Evolutionary conservation across 352 stramenopile genomes (phyloP), one percentile per base, ranked within the genome.

Genomic region (Thalassiosira delicatula): DNA sequence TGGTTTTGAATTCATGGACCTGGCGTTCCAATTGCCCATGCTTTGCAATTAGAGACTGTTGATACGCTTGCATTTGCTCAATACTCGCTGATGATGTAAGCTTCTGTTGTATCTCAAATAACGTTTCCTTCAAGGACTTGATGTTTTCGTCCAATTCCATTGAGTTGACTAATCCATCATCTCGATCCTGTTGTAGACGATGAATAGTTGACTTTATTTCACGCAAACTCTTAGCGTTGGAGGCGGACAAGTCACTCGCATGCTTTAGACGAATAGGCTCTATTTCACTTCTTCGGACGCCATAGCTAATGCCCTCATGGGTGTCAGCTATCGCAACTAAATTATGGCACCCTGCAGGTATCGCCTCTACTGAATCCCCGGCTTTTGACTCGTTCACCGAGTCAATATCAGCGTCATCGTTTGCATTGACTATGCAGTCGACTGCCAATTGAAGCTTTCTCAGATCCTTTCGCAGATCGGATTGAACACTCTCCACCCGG

Each of bases 31-130:
- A 70, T 70, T 79, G 49, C 30, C 37, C 1, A 40, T 72, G 49
- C 33, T 83, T 69, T 25, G 66, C 32, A n/a, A n/a, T 14, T 12
- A 83, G 33, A 46, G 75, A 77, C 35, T 73, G 51, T 37, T 83
- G 66, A 0, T 77, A 3, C 9, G 59, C 49, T n/a, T 76, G 61
- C 8, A 84, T 21, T 27, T 84, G 68, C 42, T 66, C 32, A 12
- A 75, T 75, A 32, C 17, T 84, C 0, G 51, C 76, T 23, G 62
- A 61, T 11, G 76, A 67, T 30, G 68, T 30, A 49, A 84, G 61
- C 42, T 84, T 71, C 46, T 79, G 76, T 61, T 79, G 33, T 57
- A 62, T 33, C 53, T 54, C 46, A n/a, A 79, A 62, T 51, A 84
- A 62, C 65, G 70, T 49, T 29, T 79, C 69, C 32, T 75, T 84